Evolutionary conservation across 805 yeast species (phyloP), one percentile per base, ranked within the genome.

Genomic region (Teunomyces cretensis): DNA sequence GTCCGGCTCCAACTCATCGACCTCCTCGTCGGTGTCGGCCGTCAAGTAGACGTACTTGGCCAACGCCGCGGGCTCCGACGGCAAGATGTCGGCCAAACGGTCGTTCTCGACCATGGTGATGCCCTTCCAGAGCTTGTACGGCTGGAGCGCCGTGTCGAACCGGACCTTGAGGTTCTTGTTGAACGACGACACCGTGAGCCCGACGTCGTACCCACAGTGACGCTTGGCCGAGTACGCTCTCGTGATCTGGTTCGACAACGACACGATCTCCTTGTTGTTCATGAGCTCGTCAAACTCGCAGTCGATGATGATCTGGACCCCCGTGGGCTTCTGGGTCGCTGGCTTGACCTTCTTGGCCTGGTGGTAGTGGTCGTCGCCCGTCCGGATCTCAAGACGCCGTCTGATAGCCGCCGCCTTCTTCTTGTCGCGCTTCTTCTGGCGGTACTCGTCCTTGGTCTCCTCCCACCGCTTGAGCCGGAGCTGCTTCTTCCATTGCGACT

Each of bases 231-330:
- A 79, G 63, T 92, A 92, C 41, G 88, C 77, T 47, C 97, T 74
- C 2, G 92, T 81, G 41, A 94, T 75, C 66, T 92, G 99, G 41
- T 82, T 78, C 6, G 89, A 79, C 58, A 92, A 65, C 15, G 96
- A 87, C 1, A 78, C 78, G 37, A 79, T 71, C 49, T 79, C 84
- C 52, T 83, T 84, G 14, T 83, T 87, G 30, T 76, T 79, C 99
- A 94, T 94, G 56, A 86, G 59, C 37, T 87, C 94, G 58, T 94
- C 98, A 63, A 92, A 92, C 12, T 78, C 86, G 66, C 99, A 92
- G 65, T 92, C 99, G 51, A 91, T 59, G n/a, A 91, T 68, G 22
- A 91, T 72, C 5, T 62, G 67, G 6, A 81, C 74, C 0, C 77
- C 80, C 2, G 81, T 71, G 9, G 65, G 65, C 2, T 50, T 54